These are phyloP conservation scores for Sugiyamaella xylanicola DNA, from an alignment of 1,139 yeast species.

Conservation along the genomic window DNA sequence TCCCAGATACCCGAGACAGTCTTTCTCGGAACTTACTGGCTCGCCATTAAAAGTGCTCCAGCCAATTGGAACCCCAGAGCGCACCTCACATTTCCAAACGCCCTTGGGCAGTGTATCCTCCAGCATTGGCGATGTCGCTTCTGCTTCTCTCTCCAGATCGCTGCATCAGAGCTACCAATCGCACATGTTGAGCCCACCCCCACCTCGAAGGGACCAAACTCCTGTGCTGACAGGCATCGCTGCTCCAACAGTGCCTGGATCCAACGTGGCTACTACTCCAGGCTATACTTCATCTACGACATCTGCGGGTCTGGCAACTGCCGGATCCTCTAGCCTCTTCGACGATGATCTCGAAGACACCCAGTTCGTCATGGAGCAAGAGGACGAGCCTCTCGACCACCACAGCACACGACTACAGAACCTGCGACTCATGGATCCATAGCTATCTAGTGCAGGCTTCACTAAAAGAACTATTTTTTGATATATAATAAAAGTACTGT, in stretches of 20 bases:
- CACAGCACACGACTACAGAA: conserved; percentile 15
- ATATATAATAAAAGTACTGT: conserved; percentile 13
- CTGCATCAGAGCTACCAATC: conserved; percentile 6
- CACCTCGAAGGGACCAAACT: conserved; percentile 11
- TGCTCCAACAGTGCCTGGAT: background rate
- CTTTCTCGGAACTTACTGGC: conserved; percentile 20
- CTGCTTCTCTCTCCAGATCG: conserved; percentile 10
- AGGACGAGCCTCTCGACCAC: conserved; percentile 22
- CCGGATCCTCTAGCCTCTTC: conserved; percentile 12
- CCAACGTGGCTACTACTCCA: conserved; percentile 1
- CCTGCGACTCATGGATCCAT: conserved; percentile 19
- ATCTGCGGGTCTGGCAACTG: background rate
- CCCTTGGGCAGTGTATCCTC: conserved; percentile 7
- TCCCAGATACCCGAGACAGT: conserved; percentile 21
- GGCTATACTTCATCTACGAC: background rate
- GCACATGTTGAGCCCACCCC: conserved; percentile 16
- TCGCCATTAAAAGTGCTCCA: conserved; percentile 17
- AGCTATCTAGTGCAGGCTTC: background rate
- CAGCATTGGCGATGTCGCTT: background rate
- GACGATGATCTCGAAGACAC: conserved; percentile 32
- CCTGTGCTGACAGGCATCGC: conserved; percentile 5
- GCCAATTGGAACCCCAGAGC: conserved; percentile 28
- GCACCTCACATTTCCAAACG: conserved; percentile 14
- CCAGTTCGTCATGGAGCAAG: conserved; percentile 36
- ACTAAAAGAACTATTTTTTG: background rate